Percentiles rank a stretch among this genome's conserved stretches.
These are phyloP conservation scores for Chlorella ohadii DNA, from an alignment of 139 green algal species.

Conservation along the genomic window DNA sequence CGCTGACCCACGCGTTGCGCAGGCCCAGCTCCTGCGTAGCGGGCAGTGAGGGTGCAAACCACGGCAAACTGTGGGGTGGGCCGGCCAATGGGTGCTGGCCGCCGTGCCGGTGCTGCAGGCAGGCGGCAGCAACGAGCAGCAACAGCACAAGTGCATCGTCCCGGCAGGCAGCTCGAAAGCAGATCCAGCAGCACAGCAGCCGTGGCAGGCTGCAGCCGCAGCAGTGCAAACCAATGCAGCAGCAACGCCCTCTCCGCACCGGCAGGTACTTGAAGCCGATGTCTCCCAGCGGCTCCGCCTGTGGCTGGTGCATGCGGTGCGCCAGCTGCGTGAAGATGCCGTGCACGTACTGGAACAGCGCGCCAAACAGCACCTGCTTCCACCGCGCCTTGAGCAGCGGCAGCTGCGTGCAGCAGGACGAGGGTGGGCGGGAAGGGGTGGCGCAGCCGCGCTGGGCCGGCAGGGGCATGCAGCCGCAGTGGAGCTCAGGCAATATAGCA, in stretches of 20 bases:
- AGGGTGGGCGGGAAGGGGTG: not conserved
- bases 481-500: too few species aligned
- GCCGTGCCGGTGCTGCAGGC: not conserved
- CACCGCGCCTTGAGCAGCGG: conserved; percentile 78
- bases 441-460: too few species aligned
- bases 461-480: not conserved
- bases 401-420: conserved; percentile 70
- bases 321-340: conserved; percentile 90
- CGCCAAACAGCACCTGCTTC: conserved; percentile 79
- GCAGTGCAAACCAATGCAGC: too few species aligned
- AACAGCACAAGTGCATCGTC: too few species aligned
- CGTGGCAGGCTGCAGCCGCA: too few species aligned
- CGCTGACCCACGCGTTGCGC: conserved; percentile 84
- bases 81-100: too few species aligned
- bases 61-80: too few species aligned
- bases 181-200: not conserved
- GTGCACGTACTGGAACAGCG: conserved; percentile 91
- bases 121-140: not conserved
- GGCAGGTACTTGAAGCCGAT: conserved; percentile 78
- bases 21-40: conserved; percentile 73
- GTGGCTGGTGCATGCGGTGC: conserved; percentile 79
- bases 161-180: too few species aligned
- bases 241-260: too few species aligned
- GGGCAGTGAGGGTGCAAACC: not conserved
- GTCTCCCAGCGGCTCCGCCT: conserved; percentile 76